Conservation (phyloP, 768 basidiomycete genomes). For the Tulasnella sp. region DNA sequence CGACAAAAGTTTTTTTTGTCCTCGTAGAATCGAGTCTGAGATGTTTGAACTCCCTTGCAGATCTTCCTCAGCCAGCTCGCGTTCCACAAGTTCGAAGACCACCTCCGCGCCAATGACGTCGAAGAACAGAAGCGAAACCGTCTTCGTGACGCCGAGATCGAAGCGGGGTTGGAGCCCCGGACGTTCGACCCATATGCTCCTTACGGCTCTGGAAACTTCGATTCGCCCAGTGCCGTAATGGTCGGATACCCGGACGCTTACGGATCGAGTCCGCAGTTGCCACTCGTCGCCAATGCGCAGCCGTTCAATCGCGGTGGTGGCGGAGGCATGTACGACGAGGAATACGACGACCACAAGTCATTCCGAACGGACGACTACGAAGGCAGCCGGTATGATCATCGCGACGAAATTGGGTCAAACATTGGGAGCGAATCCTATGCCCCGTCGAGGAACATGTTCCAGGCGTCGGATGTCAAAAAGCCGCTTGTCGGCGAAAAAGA, state of each 20-base stretch:
- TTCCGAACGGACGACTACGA: constrained; percentile 70
- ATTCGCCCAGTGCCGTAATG: constrained; percentile 4
- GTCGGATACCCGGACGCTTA: constrained; percentile 40
- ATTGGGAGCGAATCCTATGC: constrained; percentile 90
- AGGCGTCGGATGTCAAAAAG: constrained; percentile 61
- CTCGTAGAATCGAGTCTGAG: not conserved
- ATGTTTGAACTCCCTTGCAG: constrained; percentile 30
- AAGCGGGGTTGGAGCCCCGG: constrained; percentile 51
- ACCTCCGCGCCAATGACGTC: constrained; percentile 65
- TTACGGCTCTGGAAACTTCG: constrained; percentile 28
- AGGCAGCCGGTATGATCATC: constrained; percentile 62
- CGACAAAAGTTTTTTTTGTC: not conserved
- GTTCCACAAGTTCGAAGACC: constrained; percentile 84
- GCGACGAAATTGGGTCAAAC: constrained; percentile 67
- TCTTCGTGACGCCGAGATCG: constrained; percentile 57
- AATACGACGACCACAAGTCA: constrained; percentile 66
- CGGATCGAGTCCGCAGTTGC: constrained; percentile 59
- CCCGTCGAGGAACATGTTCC: constrained; percentile 93
- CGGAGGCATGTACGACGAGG: constrained; percentile 47
- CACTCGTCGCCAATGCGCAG: constrained; percentile 73
- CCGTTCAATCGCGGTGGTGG: constrained; percentile 56
- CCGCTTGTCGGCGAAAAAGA: constrained; percentile 58
- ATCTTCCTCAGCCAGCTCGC: constrained; percentile 78
- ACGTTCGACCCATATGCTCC: constrained; percentile 66
- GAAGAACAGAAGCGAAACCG: constrained; percentile 80